A percentile compares a stretch with the other conserved stretches of the same genome.
Evolutionary conservation across 305 asterid species (phyloP).

Genomic region (Fraxinus greggii): DNA sequence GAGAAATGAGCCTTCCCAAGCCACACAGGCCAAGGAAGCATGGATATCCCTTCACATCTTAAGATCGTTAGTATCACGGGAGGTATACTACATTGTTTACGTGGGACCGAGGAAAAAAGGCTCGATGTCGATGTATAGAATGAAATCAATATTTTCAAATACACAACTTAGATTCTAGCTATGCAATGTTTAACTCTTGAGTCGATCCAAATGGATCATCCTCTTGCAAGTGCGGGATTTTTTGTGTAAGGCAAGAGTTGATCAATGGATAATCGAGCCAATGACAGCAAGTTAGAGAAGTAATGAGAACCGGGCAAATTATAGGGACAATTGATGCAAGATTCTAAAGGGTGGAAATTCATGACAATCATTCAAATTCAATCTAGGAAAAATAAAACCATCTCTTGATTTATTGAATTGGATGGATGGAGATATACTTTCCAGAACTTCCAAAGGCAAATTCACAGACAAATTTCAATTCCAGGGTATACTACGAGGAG

Average conservation of each 20-base stretch:
- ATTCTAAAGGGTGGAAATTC: background rate
- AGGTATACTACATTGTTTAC: background rate
- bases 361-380: background rate
- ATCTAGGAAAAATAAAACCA: background rate
- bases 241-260: background rate
- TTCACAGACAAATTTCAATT: background rate
- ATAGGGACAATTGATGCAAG: background rate
- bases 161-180: background rate
- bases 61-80: background rate
- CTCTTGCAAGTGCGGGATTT: background rate
- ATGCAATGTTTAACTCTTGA: background rate
- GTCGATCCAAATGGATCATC: background rate
- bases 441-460: background rate
- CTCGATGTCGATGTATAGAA: background rate
- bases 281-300: background rate
- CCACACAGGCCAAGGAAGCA: background rate
- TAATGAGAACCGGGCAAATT: background rate
- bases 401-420: background rate
- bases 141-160: background rate
- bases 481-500: background rate
- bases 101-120: background rate
- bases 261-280: background rate
- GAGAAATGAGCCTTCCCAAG: background rate
- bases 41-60: background rate
- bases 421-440: background rate